Base-by-base conservation (phyloP, 2,329 filamentous ascomycete genomes). In the Cladosporium sp. region DNA sequence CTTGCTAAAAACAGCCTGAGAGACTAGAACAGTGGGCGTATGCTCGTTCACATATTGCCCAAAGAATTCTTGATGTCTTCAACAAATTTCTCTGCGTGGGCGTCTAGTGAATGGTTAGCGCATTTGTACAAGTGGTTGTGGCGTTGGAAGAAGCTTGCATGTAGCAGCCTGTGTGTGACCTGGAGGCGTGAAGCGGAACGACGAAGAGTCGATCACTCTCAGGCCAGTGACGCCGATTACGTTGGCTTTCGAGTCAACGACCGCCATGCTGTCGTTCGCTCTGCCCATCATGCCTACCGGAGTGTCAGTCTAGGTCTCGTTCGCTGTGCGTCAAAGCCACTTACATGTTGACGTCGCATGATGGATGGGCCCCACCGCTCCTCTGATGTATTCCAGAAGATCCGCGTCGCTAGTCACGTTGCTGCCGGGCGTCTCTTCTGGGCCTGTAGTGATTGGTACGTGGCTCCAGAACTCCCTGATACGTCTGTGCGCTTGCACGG, bases 261-360 rank as follows among this genome's bases (percentile, higher is more conserved):
- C 85, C 7, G 85, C 85, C 70, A 81, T 81, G 1, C 79, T 75
- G 69, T 89, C 85, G 13, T 77, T 78, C 26, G 82, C 80, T 0
- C 78, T 76, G 0, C 87, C 86, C 68, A 89, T 88, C 0, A 83
- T 79, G 51, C 80, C 83, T 0, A 85, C 85, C 48, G 82, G 84
- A 0, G 79, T 89, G 86, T 71, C 88, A 86, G 1, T 84, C 83
- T 77, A 84, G 86, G 1, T 81, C 79, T 26, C 82, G 78, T 48
- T 84, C 79, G 1, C 32, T 46, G 5, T 43, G 28, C n/a, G 26
- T 8, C 18, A 48, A 39, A 16, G 3, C 26, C 21, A 3, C 59
- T 34, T 39, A 64, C 61, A 64, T 2, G 61, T 57, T n/a, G 61
- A 57, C 26, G 34, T 26, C 4, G 51, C 61, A 39, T 64, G 61